Percentiles rank a stretch among this genome's conserved stretches.
Conservation (phyloP, 2,329 filamentous ascomycete species). For the Drechslerella dactyloides region DNA sequence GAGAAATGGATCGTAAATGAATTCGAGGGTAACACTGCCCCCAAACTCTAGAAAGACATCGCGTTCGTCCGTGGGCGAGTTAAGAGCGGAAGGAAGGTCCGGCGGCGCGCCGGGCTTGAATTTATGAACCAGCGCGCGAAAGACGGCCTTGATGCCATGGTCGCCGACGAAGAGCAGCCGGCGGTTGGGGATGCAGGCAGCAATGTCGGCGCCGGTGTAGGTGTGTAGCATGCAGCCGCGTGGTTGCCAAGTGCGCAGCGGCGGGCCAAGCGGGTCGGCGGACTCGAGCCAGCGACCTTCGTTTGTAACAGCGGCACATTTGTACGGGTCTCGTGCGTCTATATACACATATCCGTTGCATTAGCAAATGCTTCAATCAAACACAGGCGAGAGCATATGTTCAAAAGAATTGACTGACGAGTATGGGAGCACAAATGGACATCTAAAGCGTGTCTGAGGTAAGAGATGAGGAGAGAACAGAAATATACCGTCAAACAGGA, state of each 20-base stretch:
- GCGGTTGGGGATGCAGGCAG: constrained; percentile 63
- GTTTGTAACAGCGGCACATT: constrained; percentile 64
- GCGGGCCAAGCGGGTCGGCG: constrained; percentile 51
- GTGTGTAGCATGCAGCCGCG: constrained; percentile 67
- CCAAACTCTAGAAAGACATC: constrained; percentile 53
- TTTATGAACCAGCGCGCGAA: constrained; percentile 62
- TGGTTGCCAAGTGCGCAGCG: constrained; percentile 66
- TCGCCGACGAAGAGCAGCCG: constrained; percentile 69
- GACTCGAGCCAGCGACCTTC: constrained; percentile 63
- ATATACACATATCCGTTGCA: not conserved
- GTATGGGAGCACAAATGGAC: constrained; percentile 16
- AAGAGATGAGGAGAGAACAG: constrained; percentile 20
- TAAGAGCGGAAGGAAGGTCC: constrained; percentile 48
- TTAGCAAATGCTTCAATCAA: no score
- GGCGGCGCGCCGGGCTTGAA: constrained; percentile 13
- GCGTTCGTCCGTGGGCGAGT: constrained; percentile 62
- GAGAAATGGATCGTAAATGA: constrained; percentile 70
- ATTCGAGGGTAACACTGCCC: constrained; percentile 63
- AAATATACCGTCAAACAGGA: constrained; percentile 13
- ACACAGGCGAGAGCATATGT: not conserved
- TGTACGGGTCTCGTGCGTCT: constrained; percentile 62
- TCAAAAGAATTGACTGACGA: not conserved
- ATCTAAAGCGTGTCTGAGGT: constrained; percentile 7
- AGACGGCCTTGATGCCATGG: constrained; percentile 67
- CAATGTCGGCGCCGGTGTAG: constrained; percentile 64